These are phyloP conservation scores for Carex pumila DNA, from an alignment of 176 grass and related monocot genomes.

Conservation along the genomic window DNA sequence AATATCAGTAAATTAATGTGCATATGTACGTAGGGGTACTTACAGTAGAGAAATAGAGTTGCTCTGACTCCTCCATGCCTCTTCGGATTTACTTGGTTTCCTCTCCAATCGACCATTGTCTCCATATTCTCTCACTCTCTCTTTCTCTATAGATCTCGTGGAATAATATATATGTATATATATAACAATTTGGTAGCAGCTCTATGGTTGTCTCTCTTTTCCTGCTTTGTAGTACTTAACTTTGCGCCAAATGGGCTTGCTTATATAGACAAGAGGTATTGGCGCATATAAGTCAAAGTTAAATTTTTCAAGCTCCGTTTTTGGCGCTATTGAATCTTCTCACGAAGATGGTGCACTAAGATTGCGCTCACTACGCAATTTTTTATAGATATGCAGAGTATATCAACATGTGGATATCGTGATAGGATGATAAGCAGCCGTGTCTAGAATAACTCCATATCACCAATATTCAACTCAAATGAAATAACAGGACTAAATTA, in stretches of 20 bases:
- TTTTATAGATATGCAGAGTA: conserved; percentile 1
- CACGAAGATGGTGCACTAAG: background rate
- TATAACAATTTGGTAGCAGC: background rate
- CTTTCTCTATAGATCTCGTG: background rate
- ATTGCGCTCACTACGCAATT: background rate
- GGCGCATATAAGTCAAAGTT: conserved; percentile 12
- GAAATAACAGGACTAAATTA: background rate
- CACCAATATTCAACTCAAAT: conserved; percentile 21
- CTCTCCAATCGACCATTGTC: conserved; percentile 8
- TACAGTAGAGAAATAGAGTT: conserved; percentile 42
- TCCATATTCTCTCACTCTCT: conserved; percentile 8
- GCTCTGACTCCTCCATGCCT: conserved; percentile 38
- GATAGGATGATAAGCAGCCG: conserved; percentile 15
- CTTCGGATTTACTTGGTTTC: conserved; percentile 11
- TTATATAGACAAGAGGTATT: conserved; percentile 10
- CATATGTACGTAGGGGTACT: background rate
- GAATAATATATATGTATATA: background rate
- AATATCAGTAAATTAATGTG: background rate
- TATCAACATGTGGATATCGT: conserved; percentile 7
- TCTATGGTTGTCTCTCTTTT: background rate
- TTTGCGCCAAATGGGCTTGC: background rate
- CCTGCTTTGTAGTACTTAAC: background rate
- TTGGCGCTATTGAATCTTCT: conserved; percentile 12
- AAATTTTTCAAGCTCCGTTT: background rate
- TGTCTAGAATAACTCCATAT: background rate